phyloP scores from a whole-genome alignment of 768 basidiomycete species.

The Mycena epipterygia region DNA sequence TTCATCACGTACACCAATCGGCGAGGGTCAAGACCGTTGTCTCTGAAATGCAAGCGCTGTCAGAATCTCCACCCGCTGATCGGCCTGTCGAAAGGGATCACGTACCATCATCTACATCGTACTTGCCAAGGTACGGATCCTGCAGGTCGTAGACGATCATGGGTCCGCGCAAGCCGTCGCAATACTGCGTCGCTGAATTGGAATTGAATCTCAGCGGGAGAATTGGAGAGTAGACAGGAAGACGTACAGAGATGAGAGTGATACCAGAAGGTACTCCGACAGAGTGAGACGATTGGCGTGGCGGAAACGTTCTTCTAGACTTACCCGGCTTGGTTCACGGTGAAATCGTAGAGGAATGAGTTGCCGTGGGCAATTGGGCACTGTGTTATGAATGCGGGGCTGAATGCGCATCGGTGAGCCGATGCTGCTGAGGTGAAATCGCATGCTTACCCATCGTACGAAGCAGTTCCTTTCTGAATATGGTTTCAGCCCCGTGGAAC shows the following conservation, averaged over 20 bases:
- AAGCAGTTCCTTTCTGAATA: constrained; percentile 21
- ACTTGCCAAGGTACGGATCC: constrained; percentile 11
- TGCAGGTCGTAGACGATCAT: constrained; percentile 9
- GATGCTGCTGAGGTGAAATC: background rate
- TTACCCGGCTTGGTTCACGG: constrained; percentile 18
- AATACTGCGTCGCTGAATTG: constrained; percentile 1
- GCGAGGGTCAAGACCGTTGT: background rate
- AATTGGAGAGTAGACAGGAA: background rate
- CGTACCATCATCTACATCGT: background rate
- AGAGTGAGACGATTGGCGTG: background rate
- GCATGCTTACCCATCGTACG: constrained; percentile 9
- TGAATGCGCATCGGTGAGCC: background rate
- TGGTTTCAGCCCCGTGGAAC: no score
- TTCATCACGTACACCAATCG: no score
- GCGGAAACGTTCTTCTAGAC: background rate
- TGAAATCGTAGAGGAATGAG: constrained; percentile 20
- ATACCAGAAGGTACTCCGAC: constrained; percentile 16
- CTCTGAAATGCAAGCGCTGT: no score
- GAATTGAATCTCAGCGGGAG: no score
- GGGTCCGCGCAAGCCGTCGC: constrained; percentile 10
- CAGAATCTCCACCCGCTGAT: no score
- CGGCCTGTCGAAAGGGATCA: no score
- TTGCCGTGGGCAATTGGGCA: constrained; percentile 23
- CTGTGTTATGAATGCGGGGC: constrained; percentile 10
- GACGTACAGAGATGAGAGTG: constrained; percentile 17